Conservation (phyloP, 805 yeast species). For the Zygoascus ofunaensis region DNA sequence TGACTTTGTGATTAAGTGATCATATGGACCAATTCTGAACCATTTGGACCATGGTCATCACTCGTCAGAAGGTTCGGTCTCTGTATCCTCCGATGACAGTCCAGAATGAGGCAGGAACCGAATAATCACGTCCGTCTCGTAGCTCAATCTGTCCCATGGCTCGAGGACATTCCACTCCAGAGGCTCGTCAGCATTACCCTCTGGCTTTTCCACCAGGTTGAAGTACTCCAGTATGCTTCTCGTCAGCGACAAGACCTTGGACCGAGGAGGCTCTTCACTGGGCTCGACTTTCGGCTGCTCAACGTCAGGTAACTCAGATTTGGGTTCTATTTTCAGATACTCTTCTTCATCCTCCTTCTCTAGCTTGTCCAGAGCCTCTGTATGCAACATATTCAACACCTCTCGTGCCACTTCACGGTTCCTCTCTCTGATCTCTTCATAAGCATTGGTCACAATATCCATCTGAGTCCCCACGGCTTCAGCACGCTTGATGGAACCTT, state of each 20-base stretch:
- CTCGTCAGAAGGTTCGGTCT: too few relatives aligned
- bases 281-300: not conserved
- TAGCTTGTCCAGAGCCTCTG: slow-evolving; percentile 6
- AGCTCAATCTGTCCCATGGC: slow-evolving; percentile 17
- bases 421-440: slow-evolving; percentile 12
- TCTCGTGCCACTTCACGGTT: slow-evolving; percentile 11
- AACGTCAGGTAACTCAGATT: not conserved
- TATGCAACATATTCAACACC: slow-evolving; percentile 11
- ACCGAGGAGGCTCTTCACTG: not conserved
- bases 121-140: slow-evolving; percentile 19
- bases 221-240: not conserved
- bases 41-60: too few relatives aligned
- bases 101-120: slow-evolving; percentile 25
- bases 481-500: slow-evolving; percentile 15
- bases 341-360: slow-evolving; percentile 1
- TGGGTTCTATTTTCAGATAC: too few relatives aligned
- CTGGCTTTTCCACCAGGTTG: slow-evolving; percentile 7
- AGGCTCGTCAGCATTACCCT: slow-evolving; percentile 7
- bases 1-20: too few relatives aligned
- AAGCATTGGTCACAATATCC: slow-evolving; percentile 9
- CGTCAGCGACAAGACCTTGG: not conserved
- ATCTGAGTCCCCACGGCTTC: slow-evolving; percentile 11
- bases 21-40: too few relatives aligned
- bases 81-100: slow-evolving; percentile 23
- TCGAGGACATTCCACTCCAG: slow-evolving; percentile 18